Evolutionary conservation across 495 filamentous ascomycete species (phyloP).

Genomic region (Copromyces sp.): DNA sequence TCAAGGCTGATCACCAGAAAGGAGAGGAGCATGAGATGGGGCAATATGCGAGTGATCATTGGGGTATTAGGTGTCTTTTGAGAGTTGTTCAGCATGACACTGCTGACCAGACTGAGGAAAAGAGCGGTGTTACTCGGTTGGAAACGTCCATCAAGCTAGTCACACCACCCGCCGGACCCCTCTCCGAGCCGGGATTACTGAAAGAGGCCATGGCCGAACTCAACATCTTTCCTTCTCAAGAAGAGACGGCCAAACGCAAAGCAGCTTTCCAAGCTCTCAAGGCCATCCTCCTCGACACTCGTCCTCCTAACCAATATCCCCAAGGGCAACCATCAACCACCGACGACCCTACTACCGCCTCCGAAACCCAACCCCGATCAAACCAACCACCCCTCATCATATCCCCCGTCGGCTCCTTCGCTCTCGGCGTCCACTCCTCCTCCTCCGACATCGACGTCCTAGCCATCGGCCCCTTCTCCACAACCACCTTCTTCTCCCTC

Average conservation of each 20-base stretch:
- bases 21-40: constrained; percentile 2
- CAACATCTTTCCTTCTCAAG: constrained; percentile 30
- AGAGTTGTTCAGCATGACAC: constrained; percentile 7
- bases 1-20: constrained; percentile 4
- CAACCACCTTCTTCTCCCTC: constrained; percentile 45
- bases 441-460: constrained; percentile 50
- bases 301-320: not conserved
- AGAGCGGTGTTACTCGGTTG: constrained; percentile 3
- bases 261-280: constrained; percentile 34
- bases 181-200: constrained; percentile 16
- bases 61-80: constrained; percentile 40
- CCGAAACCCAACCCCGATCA: not conserved
- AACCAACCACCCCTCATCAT: constrained; percentile 33
- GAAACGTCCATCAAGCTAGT: constrained; percentile 18
- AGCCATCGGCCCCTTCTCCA: constrained; percentile 45
- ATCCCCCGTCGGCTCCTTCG: constrained; percentile 49
- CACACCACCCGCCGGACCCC: constrained; percentile 5
- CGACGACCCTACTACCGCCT: constrained; percentile 8
- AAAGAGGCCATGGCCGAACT: constrained; percentile 18
- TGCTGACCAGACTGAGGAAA: not conserved
- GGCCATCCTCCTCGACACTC: constrained; percentile 24
- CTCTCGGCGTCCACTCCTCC: constrained; percentile 44
- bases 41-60: constrained; percentile 45
- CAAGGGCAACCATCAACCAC: constrained; percentile 1
- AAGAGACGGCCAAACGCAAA: constrained; percentile 30